Conservation (phyloP, 1,284 basidiomycete genomes). For the Austroboletus novae-zelandiae region DNA sequence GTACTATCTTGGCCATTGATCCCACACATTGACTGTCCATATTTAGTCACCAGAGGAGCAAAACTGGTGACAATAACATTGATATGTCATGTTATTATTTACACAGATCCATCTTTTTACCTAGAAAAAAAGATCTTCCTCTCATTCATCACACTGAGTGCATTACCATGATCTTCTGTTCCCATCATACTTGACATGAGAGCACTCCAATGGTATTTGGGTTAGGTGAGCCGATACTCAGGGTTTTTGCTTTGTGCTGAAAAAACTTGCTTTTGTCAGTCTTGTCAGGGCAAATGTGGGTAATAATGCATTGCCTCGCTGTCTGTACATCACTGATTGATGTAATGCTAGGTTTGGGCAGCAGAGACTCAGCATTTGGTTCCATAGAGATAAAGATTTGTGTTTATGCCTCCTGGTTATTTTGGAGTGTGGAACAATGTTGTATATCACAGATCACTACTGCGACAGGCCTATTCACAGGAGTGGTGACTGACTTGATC, state of each 20-base stretch:
- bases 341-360: slow-evolving; percentile 19
- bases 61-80: slow-evolving; percentile 9
- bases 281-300: slow-evolving; percentile 25
- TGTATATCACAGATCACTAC: slow-evolving; percentile 16
- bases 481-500: slow-evolving; percentile 23
- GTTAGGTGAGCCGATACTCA: slow-evolving; percentile 23
- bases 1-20: not conserved
- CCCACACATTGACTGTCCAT: not conserved
- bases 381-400: slow-evolving; percentile 23
- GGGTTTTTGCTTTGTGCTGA: not conserved
- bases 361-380: slow-evolving; percentile 22
- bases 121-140: slow-evolving; percentile 16
- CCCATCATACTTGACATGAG: slow-evolving; percentile 10
- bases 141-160: slow-evolving; percentile 21
- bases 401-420: not conserved
- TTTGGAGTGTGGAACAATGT: too few relatives aligned
- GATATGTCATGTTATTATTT: slow-evolving; percentile 12
- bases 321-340: slow-evolving; percentile 4
- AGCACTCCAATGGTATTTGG: slow-evolving; percentile 28
- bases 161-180: slow-evolving; percentile 1
- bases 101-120: not conserved
- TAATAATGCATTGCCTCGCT: not conserved
- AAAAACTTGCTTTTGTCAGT: not conserved
- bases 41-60: slow-evolving; percentile 22
- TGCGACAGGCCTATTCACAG: slow-evolving; percentile 21